Conservation (phyloP, 1,284 basidiomycete genomes). For the Cutaneotrichosporon daszewskae region DNA sequence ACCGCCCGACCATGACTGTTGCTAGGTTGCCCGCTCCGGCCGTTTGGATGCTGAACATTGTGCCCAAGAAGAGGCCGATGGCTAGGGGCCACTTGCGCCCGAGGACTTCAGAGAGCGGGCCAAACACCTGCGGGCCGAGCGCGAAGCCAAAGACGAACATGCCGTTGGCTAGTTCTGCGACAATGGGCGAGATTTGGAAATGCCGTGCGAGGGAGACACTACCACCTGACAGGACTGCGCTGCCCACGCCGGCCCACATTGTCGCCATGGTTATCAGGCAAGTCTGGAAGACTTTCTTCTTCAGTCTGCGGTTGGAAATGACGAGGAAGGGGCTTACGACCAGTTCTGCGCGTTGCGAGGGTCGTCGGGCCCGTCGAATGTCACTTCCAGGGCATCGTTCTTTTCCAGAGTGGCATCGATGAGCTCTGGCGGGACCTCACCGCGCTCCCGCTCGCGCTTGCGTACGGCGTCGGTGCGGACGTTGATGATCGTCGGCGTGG, state of each 20-base stretch:
- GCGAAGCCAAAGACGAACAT: constrained; percentile 37
- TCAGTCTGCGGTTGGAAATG: neutral
- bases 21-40: constrained; percentile 55
- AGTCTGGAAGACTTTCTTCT: constrained; percentile 16
- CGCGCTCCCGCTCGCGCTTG: neutral
- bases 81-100: constrained; percentile 41
- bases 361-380: constrained; percentile 61
- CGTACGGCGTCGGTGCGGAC: neutral
- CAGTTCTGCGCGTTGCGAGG: constrained; percentile 65
- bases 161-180: constrained; percentile 18
- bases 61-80: constrained; percentile 23
- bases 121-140: constrained; percentile 55
- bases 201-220: constrained; percentile 1
- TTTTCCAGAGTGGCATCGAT: constrained; percentile 13
- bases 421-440: constrained; percentile 12
- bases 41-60: constrained; percentile 36
- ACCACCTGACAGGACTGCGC: constrained; percentile 11
- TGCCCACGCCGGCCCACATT: constrained; percentile 17
- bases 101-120: constrained; percentile 57
- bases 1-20: constrained; percentile 62
- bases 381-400: constrained; percentile 42
- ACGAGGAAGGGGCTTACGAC: constrained; percentile 33
- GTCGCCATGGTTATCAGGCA: constrained; percentile 18
- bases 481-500: constrained; percentile 6
- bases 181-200: constrained; percentile 12